phyloP scores from a whole-genome alignment of 768 basidiomycete species.

The Russula earlei region DNA sequence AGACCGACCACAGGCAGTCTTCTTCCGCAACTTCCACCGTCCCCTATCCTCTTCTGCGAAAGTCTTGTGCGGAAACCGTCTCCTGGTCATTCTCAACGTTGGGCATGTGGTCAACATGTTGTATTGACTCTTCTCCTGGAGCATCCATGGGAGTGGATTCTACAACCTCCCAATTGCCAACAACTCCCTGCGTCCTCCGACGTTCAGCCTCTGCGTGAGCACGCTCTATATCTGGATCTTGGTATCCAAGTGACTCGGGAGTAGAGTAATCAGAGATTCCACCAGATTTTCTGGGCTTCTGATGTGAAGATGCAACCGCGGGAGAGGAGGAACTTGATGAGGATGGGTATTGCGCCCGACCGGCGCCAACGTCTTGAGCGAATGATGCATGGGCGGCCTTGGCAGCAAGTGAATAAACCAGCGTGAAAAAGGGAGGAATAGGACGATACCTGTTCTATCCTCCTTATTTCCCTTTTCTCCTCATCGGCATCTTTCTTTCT shows the following conservation, averaged over 20 bases:
- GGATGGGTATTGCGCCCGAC: slow-evolving; percentile 34
- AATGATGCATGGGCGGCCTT: slow-evolving; percentile 77
- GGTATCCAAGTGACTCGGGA: slow-evolving; percentile 71
- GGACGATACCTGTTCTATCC: slow-evolving; percentile 64
- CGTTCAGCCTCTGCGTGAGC: slow-evolving; percentile 50
- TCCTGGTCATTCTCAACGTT: slow-evolving; percentile 15
- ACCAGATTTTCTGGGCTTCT: slow-evolving; percentile 41
- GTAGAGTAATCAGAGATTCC: slow-evolving; percentile 83
- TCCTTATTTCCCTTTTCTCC: slow-evolving; percentile 77
- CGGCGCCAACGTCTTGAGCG: slow-evolving; percentile 66
- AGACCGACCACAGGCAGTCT: slow-evolving; percentile 48
- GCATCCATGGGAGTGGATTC: slow-evolving; percentile 25
- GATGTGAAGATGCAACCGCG: slow-evolving; percentile 12
- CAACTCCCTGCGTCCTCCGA: slow-evolving; percentile 55
- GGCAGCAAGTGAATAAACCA: neutral
- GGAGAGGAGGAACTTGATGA: slow-evolving; percentile 17
- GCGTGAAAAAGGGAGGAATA: neutral
- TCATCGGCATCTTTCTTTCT: slow-evolving; percentile 77
- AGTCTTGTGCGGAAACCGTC: slow-evolving; percentile 21
- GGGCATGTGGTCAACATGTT: slow-evolving; percentile 18
- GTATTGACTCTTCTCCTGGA: slow-evolving; percentile 7
- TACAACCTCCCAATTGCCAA: slow-evolving; percentile 72
- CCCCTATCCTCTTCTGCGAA: slow-evolving; percentile 40
- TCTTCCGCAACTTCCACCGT: slow-evolving; percentile 61
- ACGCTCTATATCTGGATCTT: slow-evolving; percentile 66